Conservation (phyloP, 495 filamentous ascomycete species). For the Umbilicaria muhlenbergii region DNA sequence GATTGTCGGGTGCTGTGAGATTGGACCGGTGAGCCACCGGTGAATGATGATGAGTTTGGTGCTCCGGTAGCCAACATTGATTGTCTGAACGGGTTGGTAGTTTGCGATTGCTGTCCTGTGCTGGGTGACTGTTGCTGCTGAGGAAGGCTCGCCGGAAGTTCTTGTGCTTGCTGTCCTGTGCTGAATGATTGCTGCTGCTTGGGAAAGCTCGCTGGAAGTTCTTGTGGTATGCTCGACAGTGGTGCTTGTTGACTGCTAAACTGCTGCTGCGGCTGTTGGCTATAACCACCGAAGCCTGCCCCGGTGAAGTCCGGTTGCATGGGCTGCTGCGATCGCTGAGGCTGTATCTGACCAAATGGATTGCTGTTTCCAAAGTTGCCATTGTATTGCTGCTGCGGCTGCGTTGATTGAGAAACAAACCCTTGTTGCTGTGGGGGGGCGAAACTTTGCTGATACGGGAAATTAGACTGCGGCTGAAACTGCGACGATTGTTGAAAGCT, state of each 20-base stretch:
- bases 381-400: conserved; percentile 29
- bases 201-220: conserved; percentile 36
- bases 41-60: conserved; percentile 25
- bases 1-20: conserved; percentile 43
- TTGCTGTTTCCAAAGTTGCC: conserved; percentile 24
- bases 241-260: conserved; percentile 30
- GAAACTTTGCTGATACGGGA: conserved; percentile 14
- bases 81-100: conserved; percentile 78
- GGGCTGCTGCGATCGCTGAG: conserved; percentile 28
- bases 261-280: conserved; percentile 44
- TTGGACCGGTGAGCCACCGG: conserved; percentile 18
- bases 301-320: conserved; percentile 51
- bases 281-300: conserved; percentile 77
- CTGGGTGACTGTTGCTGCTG: conserved; percentile 21
- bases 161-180: neutral
- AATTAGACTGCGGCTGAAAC: conserved; percentile 26
- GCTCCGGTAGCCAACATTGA: conserved; percentile 54
- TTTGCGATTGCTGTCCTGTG: conserved; percentile 34
- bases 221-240: conserved; percentile 48
- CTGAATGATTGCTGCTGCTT: conserved; percentile 26
- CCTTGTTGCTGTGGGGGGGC: conserved; percentile 23
- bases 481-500: conserved; percentile 24
- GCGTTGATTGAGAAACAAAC: conserved; percentile 22
- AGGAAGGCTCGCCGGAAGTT: conserved; percentile 1
- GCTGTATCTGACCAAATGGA: conserved; percentile 37